These are phyloP conservation scores for Vigna mungo DNA, from an alignment of 306 rosid species.

Conservation along the genomic window DNA sequence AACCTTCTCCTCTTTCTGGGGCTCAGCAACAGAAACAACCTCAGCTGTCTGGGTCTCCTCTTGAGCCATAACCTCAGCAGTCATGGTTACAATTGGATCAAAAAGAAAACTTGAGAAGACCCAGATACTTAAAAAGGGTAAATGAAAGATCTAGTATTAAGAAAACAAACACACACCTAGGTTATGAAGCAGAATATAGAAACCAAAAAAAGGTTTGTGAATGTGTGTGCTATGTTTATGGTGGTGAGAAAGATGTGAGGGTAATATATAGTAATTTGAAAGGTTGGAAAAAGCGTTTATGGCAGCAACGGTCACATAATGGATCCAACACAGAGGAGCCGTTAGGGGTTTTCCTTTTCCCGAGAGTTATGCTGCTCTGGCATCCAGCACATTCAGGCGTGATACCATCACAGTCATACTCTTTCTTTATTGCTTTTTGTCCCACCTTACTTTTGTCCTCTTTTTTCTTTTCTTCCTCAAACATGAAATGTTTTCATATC, in stretches of 20 bases:
- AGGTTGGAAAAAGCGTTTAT: not conserved
- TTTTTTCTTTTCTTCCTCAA: too few species aligned
- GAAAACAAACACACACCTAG: slow-evolving; percentile 11
- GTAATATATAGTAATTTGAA: slow-evolving; percentile 1
- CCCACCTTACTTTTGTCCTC: not conserved
- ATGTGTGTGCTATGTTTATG: not conserved
- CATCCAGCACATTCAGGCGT: slow-evolving; percentile 42
- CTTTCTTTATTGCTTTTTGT: not conserved
- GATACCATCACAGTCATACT: not conserved
- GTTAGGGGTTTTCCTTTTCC: slow-evolving; percentile 47
- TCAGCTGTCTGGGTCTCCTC: slow-evolving; percentile 42
- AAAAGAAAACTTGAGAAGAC: slow-evolving; percentile 26
- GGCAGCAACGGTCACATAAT: slow-evolving; percentile 53
- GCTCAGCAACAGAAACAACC: slow-evolving; percentile 31
- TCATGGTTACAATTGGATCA: slow-evolving; percentile 40
- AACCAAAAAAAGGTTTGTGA: not conserved
- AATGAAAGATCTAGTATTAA: not conserved
- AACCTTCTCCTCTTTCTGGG: slow-evolving; percentile 30
- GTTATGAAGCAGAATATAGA: not conserved
- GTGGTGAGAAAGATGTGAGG: not conserved
- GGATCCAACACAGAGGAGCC: slow-evolving; percentile 55
- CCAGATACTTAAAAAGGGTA: not conserved
- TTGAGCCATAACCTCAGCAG: slow-evolving; percentile 45
- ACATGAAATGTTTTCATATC: too few species aligned
- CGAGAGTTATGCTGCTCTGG: slow-evolving; percentile 44